Percentiles rank a stretch among this genome's conserved stretches.
Conservation (phyloP, 2,329 filamentous ascomycete species). For the Curvularia lunata region DNA sequence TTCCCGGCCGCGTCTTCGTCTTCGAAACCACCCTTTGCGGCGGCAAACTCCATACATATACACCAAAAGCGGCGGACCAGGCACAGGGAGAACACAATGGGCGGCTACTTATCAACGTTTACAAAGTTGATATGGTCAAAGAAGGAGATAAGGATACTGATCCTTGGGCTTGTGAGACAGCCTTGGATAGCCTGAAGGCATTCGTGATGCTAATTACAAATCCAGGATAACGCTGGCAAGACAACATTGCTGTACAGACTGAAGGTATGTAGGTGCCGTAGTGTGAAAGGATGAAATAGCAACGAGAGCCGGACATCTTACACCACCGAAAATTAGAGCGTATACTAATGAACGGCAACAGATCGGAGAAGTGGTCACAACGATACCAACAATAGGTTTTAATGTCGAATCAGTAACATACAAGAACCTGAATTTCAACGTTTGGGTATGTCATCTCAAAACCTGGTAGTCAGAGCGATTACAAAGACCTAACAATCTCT, state of each 20-base stretch:
- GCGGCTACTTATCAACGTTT: constrained; percentile 42
- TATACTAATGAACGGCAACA: constrained; percentile 48
- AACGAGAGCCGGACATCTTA: background rate
- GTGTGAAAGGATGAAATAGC: background rate
- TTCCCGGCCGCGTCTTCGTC: background rate
- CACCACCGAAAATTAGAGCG: background rate
- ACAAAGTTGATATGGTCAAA: constrained; percentile 70
- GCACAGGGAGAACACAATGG: constrained; percentile 37
- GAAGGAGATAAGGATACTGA: constrained; percentile 97
- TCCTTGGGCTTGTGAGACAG: constrained; percentile 80
- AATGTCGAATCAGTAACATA: constrained; percentile 99
- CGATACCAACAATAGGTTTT: constrained; percentile 98
- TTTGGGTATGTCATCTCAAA: constrained; percentile 74
- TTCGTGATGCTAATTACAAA: constrained; percentile 35
- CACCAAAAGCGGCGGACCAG: constrained; percentile 17
- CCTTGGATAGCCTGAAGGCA: background rate
- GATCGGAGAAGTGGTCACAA: constrained; percentile 99
- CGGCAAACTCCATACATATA: constrained; percentile 26
- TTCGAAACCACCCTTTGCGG: constrained; percentile 3
- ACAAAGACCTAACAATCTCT: constrained; percentile 4
- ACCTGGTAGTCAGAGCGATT: background rate
- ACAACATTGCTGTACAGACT: constrained; percentile 95
- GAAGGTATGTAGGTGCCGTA: constrained; percentile 66
- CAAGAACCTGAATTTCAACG: constrained; percentile 98
- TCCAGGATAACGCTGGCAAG: constrained; percentile 95